phyloP scores from a whole-genome alignment of 2,329 filamentous ascomycete genomes.

The Ascochyta pisi region DNA sequence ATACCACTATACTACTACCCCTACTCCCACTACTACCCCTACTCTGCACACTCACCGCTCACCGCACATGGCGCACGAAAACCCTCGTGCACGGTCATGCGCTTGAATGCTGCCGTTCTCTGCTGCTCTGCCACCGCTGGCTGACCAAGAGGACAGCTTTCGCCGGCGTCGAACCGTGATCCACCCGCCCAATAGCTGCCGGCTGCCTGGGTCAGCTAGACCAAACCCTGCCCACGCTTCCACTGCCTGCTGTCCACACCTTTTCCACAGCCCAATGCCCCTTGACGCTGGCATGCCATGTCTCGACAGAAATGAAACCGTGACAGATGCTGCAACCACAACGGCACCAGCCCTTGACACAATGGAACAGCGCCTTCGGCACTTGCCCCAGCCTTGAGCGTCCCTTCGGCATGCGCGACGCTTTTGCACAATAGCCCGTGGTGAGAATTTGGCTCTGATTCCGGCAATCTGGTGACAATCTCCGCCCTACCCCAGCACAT shows the following conservation, averaged over 20 bases:
- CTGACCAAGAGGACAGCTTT: slow-evolving; percentile 11
- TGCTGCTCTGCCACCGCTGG: slow-evolving; percentile 3
- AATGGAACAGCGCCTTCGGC: slow-evolving; percentile 10
- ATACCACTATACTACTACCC: too few relatives aligned
- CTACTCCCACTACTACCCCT: not conserved
- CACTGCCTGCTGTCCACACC: slow-evolving; percentile 9
- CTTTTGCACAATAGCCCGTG: slow-evolving; percentile 22
- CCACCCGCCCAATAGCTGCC: slow-evolving; percentile 14
- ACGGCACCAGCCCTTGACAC: not conserved
- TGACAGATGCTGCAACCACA: slow-evolving; percentile 18
- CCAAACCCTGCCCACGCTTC: slow-evolving; percentile 14
- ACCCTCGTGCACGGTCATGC: slow-evolving; percentile 11
- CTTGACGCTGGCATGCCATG: slow-evolving; percentile 14
- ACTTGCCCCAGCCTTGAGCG: slow-evolving; percentile 4
- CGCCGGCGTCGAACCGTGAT: slow-evolving; percentile 11
- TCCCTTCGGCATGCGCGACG: slow-evolving; percentile 22
- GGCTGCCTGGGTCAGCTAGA: slow-evolving; percentile 17
- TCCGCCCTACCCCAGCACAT: slow-evolving; percentile 23
- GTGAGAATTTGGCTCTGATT: slow-evolving; percentile 17
- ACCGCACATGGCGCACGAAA: slow-evolving; percentile 6
- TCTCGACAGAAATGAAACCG: slow-evolving; percentile 12
- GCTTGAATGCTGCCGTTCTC: slow-evolving; percentile 2
- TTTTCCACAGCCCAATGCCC: slow-evolving; percentile 8
- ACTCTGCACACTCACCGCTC: slow-evolving; percentile 12
- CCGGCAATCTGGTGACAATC: slow-evolving; percentile 22